Evolutionary conservation across 495 filamentous ascomycete species (phyloP), one percentile per base, ranked within the genome.

Genomic region (Cryomyces minteri): DNA sequence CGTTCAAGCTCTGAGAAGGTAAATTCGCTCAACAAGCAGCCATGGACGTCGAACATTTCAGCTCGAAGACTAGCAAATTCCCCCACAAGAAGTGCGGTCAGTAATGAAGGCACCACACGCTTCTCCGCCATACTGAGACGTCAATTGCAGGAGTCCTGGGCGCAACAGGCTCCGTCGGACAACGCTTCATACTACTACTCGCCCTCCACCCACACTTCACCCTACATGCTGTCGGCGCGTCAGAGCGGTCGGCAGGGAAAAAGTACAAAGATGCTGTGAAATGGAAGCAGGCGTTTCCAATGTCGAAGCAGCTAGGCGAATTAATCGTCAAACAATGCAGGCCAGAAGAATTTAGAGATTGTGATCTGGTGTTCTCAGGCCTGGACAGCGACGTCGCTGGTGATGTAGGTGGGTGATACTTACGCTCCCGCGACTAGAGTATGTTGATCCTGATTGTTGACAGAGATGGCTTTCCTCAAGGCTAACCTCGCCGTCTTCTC

Each of bases 121-220:
- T 43, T 42, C 8, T 32, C 38, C 8, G 2, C 39, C 39, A 18
- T 41, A 7, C 25, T 41, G 9, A 11, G 8, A 41, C 34, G 25
- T 10, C 28, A 29, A n/a, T n/a, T 47, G 32, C 40, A 67, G 60
- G 60, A 31, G 59, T 67, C n/a, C 57, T 67, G 8, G 62, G 63
- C 36, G 63, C 64, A 40, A 67, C 64, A 10, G 63, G 64, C 39
- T 60, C 60, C 10, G 62, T 67, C 0, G 64, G 63, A 29, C 65
- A 65, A 38, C 61, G 64, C 36, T 66, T 66, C 49, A 64, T 67
- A 47, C 59, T 67, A 5, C 53, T 67, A 0, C 60, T 66, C 37
- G 62, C 64, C 1, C 48, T 58, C 5, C 64, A 67, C 46, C 59
- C 60, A 7, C 61, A 65, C 47, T 61, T 66, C 42, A 56, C 58